Base-by-base conservation (phyloP, 805 yeast species). In the Suhomyces tanzawaensis region DNA sequence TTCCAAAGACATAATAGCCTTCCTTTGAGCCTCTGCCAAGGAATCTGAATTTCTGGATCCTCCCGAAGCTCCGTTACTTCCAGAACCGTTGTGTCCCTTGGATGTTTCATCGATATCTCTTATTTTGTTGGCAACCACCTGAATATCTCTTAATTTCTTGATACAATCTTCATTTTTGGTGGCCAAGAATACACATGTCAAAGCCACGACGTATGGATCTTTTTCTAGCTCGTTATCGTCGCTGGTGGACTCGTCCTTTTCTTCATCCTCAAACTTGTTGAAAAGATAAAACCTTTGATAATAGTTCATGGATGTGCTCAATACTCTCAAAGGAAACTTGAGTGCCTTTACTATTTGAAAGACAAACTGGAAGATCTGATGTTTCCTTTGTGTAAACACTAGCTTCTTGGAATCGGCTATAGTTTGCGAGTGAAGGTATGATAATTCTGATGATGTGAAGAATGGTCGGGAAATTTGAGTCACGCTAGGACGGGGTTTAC, bases 81-180 rank as follows among this genome's bases (percentile, higher is more conserved):
- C 31, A 17, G 18, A 16, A 28, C 41, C 23, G 42, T 37, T 25
- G 40, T 34, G 40, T 34, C 32, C 62, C 41, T 65, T 54, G 4
- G 71, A 64, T 25, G 62, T 62, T 3, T 62, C 54, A 38, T 66
- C 66, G 27, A 55, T 48, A 36, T 60, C 64, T 48, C 68, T 54
- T n/a, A 60, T 47, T 48, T 56, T 65, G 51, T 72, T 67, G 23
- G 75, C 75, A 12, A 72, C 77, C 3, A 61, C 57, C 31, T 82
- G 72, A 9, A 88, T 71, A 31, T 84, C 86, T 36, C 77, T 69
- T 12, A 83, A 57, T 48, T 84, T 84, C 56, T 87, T 88, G 29
- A 88, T 81, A 29, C 89, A 85, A 53, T 89, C 96, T 52, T 86
- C 95, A 46, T 81, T 79, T 57, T 89, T 87, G 29, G 82, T 67